A percentile compares a stretch with the other conserved stretches of the same genome.
Conservation (phyloP, 768 basidiomycete genomes). For the Agaricus subrufescens region DNA sequence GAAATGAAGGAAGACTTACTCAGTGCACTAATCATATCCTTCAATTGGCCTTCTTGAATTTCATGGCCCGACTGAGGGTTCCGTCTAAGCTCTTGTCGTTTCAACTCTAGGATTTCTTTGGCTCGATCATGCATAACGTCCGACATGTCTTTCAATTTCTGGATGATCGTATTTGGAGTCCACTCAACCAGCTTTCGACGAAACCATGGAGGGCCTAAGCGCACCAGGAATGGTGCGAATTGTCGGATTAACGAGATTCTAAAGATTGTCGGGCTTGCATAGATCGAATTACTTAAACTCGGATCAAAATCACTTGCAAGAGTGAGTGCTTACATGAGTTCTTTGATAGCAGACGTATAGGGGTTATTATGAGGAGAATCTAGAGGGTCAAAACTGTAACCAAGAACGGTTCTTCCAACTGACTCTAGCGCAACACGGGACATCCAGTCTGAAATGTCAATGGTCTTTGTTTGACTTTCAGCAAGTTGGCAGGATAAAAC, state of each 20-base stretch:
- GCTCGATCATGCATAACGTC: conserved; percentile 44
- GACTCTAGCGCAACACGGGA: conserved; percentile 39
- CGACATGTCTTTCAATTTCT: conserved; percentile 39
- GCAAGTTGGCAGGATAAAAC: conserved; percentile 24
- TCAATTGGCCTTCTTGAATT: conserved; percentile 22
- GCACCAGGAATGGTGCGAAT: conserved; percentile 38
- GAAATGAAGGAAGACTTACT: conserved; percentile 25
- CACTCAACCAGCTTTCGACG: conserved; percentile 38
- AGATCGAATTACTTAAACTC: background rate
- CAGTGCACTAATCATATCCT: conserved; percentile 48
- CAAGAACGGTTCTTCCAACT: conserved; percentile 38
- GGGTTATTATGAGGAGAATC: conserved; percentile 36
- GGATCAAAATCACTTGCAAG: background rate
- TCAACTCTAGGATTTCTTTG: conserved; percentile 32
- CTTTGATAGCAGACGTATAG: conserved; percentile 40
- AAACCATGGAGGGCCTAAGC: conserved; percentile 36
- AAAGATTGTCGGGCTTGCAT: conserved; percentile 38
- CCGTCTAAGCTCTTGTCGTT: conserved; percentile 23
- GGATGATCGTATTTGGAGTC: conserved; percentile 32
- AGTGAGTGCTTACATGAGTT: conserved; percentile 31
- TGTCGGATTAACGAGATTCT: conserved; percentile 40
- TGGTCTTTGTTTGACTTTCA: conserved; percentile 11
- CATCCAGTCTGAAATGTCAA: conserved; percentile 46
- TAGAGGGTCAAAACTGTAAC: conserved; percentile 43
- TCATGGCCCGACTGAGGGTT: conserved; percentile 12